Percentiles rank a stretch among this genome's conserved stretches.
These are phyloP conservation scores for Leishmania tarentolae DNA, from an alignment of 208 protist genomes.

Conservation along the genomic window DNA sequence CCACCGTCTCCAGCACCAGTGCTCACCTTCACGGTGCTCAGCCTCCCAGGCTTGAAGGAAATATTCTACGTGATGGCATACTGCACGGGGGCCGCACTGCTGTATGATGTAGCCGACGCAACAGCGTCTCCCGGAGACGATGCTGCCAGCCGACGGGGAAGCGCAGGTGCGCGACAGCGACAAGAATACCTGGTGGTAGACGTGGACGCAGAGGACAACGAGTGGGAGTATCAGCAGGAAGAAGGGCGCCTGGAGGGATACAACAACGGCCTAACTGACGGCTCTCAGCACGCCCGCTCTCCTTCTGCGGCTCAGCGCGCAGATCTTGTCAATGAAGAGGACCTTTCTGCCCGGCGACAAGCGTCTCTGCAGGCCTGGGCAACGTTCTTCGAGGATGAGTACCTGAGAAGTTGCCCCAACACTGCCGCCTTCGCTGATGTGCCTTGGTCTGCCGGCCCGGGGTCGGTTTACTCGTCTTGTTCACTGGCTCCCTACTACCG, in stretches of 20 bases:
- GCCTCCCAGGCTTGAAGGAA: slow-evolving; percentile 50
- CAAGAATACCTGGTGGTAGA: slow-evolving; percentile 12
- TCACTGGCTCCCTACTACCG: slow-evolving; percentile 36
- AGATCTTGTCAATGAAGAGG: slow-evolving; percentile 26
- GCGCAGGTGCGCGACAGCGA: not conserved
- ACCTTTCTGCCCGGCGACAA: slow-evolving; percentile 8
- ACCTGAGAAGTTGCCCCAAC: slow-evolving; percentile 2
- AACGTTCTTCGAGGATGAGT: slow-evolving; percentile 11
- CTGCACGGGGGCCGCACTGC: slow-evolving; percentile 54
- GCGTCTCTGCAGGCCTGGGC: slow-evolving; percentile 30
- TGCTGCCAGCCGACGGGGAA: not conserved
- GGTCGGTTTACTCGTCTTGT: not conserved
- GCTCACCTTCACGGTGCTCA: slow-evolving; percentile 40
- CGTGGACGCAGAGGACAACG: slow-evolving; percentile 21
- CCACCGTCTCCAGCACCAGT: slow-evolving; percentile 10
- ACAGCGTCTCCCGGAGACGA: not conserved
- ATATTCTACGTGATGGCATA: slow-evolving; percentile 74
- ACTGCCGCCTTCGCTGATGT: not conserved
- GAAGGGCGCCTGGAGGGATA: not conserved
- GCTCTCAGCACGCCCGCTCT: not conserved
- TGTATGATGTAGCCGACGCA: slow-evolving; percentile 28
- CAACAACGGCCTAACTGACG: not conserved
- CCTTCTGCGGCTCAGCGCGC: not conserved
- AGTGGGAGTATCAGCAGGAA: slow-evolving; percentile 6
- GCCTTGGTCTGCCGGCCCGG: not conserved